Percentiles rank a stretch among this genome's conserved stretches.
phyloP scores from a whole-genome alignment of 139 green algal genomes.

The Helicosporidium sp. region DNA sequence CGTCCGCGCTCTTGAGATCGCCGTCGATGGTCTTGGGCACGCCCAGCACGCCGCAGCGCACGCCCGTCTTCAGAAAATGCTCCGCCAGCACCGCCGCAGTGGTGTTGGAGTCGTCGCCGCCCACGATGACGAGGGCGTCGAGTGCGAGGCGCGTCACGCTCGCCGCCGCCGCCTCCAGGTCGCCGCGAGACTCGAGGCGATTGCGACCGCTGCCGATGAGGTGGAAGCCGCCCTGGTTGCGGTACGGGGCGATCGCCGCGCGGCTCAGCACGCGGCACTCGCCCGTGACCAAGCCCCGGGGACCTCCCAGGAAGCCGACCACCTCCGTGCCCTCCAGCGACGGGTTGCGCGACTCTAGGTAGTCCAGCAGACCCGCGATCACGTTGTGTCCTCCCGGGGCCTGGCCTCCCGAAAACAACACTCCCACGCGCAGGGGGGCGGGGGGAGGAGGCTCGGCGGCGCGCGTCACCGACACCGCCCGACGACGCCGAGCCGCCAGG shows the following conservation, averaged over 20 bases:
- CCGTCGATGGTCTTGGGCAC: conserved; percentile 55
- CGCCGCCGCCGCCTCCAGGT: too few relatives aligned
- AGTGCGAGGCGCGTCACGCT: conserved; percentile 20
- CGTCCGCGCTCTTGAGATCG: conserved; percentile 33
- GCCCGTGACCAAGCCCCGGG: conserved; percentile 12
- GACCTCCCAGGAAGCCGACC: conserved; percentile 16
- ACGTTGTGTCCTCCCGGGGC: conserved; percentile 45
- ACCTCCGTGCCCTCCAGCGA: conserved; percentile 21
- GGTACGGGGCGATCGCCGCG: too few relatives aligned
- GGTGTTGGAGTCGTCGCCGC: conserved; percentile 51
- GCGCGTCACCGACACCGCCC: too few relatives aligned
- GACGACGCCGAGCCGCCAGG: too few relatives aligned
- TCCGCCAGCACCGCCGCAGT: conserved; percentile 40
- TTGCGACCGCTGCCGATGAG: conserved; percentile 36
- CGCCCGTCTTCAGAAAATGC: conserved; percentile 14
- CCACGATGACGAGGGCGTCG: conserved; percentile 39
- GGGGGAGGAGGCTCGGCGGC: too few relatives aligned
- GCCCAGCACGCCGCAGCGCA: conserved; percentile 28
- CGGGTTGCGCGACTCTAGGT: conserved; percentile 24
- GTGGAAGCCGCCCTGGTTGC: conserved; percentile 50
- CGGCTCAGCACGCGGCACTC: too few relatives aligned
- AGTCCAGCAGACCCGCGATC: conserved; percentile 36
- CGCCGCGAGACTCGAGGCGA: conserved; percentile 37
- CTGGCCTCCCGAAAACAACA: conserved; percentile 29
- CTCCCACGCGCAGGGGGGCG: conserved; percentile 9